Evolutionary conservation across 31 red algal species (phyloP).

Genomic region (Bonnemaisonia californica): DNA sequence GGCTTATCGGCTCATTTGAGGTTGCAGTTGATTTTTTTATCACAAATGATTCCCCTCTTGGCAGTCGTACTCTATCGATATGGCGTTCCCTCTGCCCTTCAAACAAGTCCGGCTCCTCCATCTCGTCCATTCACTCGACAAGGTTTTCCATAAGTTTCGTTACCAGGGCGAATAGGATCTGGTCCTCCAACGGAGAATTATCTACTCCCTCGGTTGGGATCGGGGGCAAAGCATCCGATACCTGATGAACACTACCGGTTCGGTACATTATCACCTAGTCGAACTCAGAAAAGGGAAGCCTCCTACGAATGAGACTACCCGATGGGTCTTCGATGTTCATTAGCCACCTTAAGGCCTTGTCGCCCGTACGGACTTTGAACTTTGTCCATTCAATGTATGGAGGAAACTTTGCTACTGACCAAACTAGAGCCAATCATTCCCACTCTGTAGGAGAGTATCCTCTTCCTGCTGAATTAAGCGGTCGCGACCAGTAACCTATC

Average conservation of each 20-base stretch:
- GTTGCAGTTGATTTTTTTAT: too few relatives aligned
- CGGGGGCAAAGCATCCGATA: constrained; percentile 12
- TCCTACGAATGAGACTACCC: constrained; percentile 27
- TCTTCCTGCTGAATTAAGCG: constrained; percentile 5
- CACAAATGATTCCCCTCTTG: too few relatives aligned
- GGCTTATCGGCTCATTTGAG: too few relatives aligned
- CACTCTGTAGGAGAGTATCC: constrained; percentile 1
- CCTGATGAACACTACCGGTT: neutral
- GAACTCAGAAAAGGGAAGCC: constrained; percentile 20
- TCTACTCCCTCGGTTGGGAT: constrained; percentile 2
- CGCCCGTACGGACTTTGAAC: constrained; percentile 29
- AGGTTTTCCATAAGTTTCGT: too few relatives aligned
- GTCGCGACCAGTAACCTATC: constrained; percentile 32
- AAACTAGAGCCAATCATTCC: constrained; percentile 41
- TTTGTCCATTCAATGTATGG: constrained; percentile 32
- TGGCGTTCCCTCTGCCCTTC: too few relatives aligned
- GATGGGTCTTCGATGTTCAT: too few relatives aligned
- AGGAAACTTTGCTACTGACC: constrained; percentile 6
- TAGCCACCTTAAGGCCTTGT: too few relatives aligned
- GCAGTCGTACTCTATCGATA: too few relatives aligned
- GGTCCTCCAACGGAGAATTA: too few relatives aligned
- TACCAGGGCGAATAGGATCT: too few relatives aligned
- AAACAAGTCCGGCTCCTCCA: too few relatives aligned
- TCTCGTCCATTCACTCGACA: too few relatives aligned
- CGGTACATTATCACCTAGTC: constrained; percentile 1